phyloP scores from a whole-genome alignment of 2,329 filamentous ascomycete species.

The Microthyrium microscopicum region DNA sequence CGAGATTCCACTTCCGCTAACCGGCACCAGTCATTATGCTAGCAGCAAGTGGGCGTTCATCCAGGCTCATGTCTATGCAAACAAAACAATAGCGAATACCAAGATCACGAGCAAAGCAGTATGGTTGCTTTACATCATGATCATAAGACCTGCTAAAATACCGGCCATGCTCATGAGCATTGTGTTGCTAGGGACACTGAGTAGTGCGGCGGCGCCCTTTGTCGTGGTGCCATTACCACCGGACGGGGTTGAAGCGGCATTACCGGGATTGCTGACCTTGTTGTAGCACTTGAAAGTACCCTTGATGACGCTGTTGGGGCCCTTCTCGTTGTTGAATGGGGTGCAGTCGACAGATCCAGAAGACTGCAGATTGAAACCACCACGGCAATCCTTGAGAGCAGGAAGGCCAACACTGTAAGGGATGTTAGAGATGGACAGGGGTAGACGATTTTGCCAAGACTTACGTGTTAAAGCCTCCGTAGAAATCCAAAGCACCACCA shows the following conservation, averaged over 20 bases:
- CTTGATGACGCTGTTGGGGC: slow-evolving; percentile 25
- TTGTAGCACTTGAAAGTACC: slow-evolving; percentile 27
- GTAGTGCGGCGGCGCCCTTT: too few species aligned
- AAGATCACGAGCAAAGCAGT: too few species aligned
- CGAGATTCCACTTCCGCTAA: too few species aligned
- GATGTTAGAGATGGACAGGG: background rate
- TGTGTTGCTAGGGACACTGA: too few species aligned
- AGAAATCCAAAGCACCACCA: slow-evolving; percentile 65
- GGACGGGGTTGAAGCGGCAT: slow-evolving; percentile 19
- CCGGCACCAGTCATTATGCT: too few species aligned
- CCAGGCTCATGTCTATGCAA: too few species aligned
- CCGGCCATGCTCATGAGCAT: too few species aligned
- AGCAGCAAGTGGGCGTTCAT: too few species aligned
- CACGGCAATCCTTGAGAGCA: slow-evolving; percentile 27
- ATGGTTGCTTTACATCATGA: too few species aligned
- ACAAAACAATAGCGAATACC: too few species aligned
- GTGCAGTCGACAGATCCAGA: slow-evolving; percentile 26
- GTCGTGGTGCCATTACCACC: slow-evolving; percentile 9
- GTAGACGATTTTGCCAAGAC: slow-evolving; percentile 21
- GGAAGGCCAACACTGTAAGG: slow-evolving; percentile 50
- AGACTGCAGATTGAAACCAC: slow-evolving; percentile 35
- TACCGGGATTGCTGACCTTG: slow-evolving; percentile 20
- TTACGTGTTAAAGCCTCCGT: slow-evolving; percentile 70
- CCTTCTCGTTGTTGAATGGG: slow-evolving; percentile 23
- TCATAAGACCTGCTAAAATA: too few species aligned